Conservation (phyloP, 805 yeast species). For the Wilhelminamyces savonicus region DNA sequence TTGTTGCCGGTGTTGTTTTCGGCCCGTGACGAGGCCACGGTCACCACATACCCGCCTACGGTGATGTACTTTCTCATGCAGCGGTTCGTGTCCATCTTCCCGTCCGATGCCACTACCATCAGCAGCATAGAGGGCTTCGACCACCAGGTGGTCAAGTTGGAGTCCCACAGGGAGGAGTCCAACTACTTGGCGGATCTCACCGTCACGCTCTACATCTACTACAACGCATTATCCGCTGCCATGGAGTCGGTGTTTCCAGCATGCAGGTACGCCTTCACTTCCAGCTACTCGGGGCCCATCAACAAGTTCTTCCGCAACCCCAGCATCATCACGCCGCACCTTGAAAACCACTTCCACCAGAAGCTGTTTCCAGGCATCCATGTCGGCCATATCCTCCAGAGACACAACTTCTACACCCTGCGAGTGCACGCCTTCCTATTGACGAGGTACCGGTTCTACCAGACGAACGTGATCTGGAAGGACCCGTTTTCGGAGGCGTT, state of each 20-base stretch:
- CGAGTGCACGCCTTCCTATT: constrained; percentile 18
- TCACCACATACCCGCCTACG: constrained; percentile 13
- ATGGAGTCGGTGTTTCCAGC: constrained; percentile 18
- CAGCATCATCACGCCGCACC: constrained; percentile 3
- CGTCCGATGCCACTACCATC: constrained; percentile 10
- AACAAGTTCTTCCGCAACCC: constrained; percentile 6
- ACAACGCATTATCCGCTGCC: constrained; percentile 13
- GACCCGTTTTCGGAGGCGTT: constrained; percentile 5
- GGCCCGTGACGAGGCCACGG: constrained; percentile 8
- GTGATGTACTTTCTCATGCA: constrained; percentile 11
- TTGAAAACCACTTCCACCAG: constrained; percentile 4
- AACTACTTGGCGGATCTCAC: constrained; percentile 9
- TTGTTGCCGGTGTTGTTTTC: constrained; percentile 11
- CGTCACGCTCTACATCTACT: constrained; percentile 15
- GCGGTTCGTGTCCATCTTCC: constrained; percentile 15
- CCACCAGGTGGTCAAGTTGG: background rate
- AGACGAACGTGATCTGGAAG: constrained; percentile 12
- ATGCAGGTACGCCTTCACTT: constrained; percentile 14
- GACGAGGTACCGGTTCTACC: constrained; percentile 12
- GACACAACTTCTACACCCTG: constrained; percentile 19
- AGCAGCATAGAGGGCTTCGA: too few species aligned
- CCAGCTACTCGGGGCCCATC: constrained; percentile 12
- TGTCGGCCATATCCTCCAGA: constrained; percentile 12
- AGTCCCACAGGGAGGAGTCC: too few species aligned
- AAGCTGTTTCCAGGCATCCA: background rate